Percentiles rank a stretch among this genome's conserved stretches.
phyloP scores from a whole-genome alignment of 495 filamentous ascomycete genomes.

The Pseudomonodictys pantanalensis region DNA sequence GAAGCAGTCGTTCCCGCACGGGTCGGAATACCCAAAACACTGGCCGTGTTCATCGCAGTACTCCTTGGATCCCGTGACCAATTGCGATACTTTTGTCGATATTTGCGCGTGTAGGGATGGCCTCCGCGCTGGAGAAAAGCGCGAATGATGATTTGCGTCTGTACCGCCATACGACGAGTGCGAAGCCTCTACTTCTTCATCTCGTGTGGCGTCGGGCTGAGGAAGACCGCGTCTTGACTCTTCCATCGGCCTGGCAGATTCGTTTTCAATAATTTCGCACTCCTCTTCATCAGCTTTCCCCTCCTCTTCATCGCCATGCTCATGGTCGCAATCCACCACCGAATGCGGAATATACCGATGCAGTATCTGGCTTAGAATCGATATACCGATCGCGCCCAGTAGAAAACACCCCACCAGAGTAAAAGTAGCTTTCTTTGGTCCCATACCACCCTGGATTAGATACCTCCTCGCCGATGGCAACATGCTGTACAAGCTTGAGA shows the following conservation, averaged over 20 bases:
- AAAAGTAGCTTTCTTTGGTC: constrained; percentile 65
- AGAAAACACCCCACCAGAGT: constrained; percentile 74
- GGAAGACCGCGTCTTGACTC: not conserved
- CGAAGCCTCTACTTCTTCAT: constrained; percentile 26
- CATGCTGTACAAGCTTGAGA: constrained; percentile 92
- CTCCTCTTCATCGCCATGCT: constrained; percentile 57
- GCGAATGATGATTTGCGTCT: constrained; percentile 10
- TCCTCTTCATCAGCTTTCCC: constrained; percentile 10
- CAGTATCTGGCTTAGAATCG: constrained; percentile 71
- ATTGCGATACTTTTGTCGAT: constrained; percentile 8
- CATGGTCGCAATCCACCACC: constrained; percentile 88
- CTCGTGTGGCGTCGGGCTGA: not conserved
- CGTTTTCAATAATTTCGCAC: too few species aligned
- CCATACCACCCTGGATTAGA: constrained; percentile 63
- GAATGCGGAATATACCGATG: constrained; percentile 88
- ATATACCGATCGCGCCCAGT: constrained; percentile 78
- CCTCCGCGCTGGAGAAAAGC: constrained; percentile 16
- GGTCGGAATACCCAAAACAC: constrained; percentile 81
- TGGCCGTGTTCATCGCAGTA: constrained; percentile 69
- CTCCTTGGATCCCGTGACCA: constrained; percentile 24
- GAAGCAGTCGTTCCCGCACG: constrained; percentile 80
- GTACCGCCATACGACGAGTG: constrained; percentile 10
- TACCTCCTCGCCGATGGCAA: constrained; percentile 79
- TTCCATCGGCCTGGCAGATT: not conserved
- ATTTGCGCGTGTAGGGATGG: constrained; percentile 43